Base-by-base conservation (phyloP, 768 basidiomycete genomes). In the Cystofilobasidium bisporidii region DNA sequence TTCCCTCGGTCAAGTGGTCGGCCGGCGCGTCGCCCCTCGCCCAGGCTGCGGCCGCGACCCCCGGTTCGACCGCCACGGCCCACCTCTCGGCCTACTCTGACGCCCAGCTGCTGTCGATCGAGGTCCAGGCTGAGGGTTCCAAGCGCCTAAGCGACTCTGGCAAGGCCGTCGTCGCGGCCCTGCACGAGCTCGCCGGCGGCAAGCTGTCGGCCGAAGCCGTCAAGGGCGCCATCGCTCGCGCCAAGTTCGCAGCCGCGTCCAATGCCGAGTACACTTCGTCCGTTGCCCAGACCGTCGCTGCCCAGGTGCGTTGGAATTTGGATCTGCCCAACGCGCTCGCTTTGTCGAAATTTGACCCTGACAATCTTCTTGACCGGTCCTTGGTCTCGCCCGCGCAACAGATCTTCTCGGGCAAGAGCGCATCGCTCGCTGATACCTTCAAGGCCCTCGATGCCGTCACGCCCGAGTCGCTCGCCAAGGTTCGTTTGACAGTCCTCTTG, bases 21-120 rank as follows among this genome's bases (percentile, higher is more conserved):
- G 77, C 84, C 68, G 85, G 89, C 32, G 73, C 83, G 18, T 86
- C 89, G 1, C 84, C 88, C 12, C 79, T 93, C 69, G 79, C 87
- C 14, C 78, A 83, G 64, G 78, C 79, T 61, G 75, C 85, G 85
- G 22, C 74, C 75, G 65, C 82, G 83, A 72, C 76, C 26, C 61
- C 55, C 15, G 76, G 75, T 50, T 80, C 87, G 0, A 82, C 82
- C 32, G 87, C 88, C 64, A 82, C 86, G 75, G 78, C 86, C 12
- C 84, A 94, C 63, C 83, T 89, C 74, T 80, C 91, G 14, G 86
- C 88, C 22, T 98, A 98, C 80, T 89, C 91, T 20, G 94, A 98
- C 75, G 93, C 91, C 6, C 81, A 87, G 14, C 82, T 99, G 61
- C 85, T 94, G 67, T 91, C 92, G 67, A 78, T 96, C 66, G 78